Evolutionary conservation across 768 basidiomycete genomes (phyloP), one percentile per base, ranked within the genome.

Genomic region (Phlebiopsis flavidoalba): DNA sequence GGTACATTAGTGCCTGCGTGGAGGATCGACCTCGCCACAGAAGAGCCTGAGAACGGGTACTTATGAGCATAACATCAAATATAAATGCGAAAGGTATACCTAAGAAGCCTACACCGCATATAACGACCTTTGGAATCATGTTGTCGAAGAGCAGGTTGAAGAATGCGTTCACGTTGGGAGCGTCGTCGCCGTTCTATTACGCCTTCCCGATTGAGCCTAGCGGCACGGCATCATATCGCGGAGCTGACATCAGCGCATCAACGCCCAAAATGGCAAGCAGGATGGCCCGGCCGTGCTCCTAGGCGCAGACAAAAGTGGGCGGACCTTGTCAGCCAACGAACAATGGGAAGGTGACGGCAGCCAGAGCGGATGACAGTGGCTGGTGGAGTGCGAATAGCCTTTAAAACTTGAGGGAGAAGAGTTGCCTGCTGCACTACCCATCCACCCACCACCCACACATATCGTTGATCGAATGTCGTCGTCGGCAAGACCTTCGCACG

Each of bases 11-110:
- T 66, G 61, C 57, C 63, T 7, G 60, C 53, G 17, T 70, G 70
- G 17, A 81, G 74, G 21, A 89, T 74, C 2, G 78, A 74, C 65
- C 77, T 78, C 15, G 83, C 84, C 60, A 90, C 85, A 63, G 85
- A 82, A 45, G 77, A 81, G 31, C 86, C 85, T 88, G 57, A 17
- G 17, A 17, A 33, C n/a, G n/a, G n/a, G n/a, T 37, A 50, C 8
- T n/a, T 45, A 15, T 35, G 15, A 57, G 19, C 19, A 33, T 24
- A 31, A 31, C 19, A 21, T n/a, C 24, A 19, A 12, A 19, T 7
- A n/a, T 37, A 5, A 37, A 12, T 1, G 36, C 5, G 50, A 3
- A n/a, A 10, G 19, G 49, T 57, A 12, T 35, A 57, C 63, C 63
- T 15, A 64, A 36, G 52, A 64, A 64, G 19, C 82, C 83, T 56